These are phyloP conservation scores for Pseudonitzschia pungens DNA, from an alignment of 108 stramenopile genomes.

Conservation along the genomic window DNA sequence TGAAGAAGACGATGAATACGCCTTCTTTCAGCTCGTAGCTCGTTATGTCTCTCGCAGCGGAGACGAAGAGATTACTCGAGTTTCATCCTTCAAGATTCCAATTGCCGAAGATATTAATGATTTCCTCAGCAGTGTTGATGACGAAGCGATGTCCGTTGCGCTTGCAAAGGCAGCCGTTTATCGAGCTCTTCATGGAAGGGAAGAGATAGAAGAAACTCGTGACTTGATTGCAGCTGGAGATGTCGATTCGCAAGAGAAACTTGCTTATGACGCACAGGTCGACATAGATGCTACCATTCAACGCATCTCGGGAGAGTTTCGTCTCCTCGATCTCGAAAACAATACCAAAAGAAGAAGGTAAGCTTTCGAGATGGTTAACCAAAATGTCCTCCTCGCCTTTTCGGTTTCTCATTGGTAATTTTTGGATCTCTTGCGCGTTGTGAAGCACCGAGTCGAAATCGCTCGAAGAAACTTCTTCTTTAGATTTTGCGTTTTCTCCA, in stretches of 20 bases:
- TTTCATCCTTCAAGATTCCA: conserved; percentile 39
- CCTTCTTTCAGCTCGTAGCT: conserved; percentile 53
- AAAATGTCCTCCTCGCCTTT: too few relatives aligned
- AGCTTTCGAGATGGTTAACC: not conserved
- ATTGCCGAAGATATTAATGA: conserved; percentile 45
- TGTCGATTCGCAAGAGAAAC: conserved; percentile 34
- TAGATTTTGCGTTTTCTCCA: conserved; percentile 66
- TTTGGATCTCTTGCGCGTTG: not conserved
- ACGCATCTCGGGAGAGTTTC: conserved; percentile 51
- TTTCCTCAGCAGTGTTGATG: conserved; percentile 46
- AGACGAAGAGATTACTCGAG: conserved; percentile 44
- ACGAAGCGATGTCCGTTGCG: conserved; percentile 52
- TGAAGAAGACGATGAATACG: conserved; percentile 32
- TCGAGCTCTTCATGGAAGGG: conserved; percentile 48
- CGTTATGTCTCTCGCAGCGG: conserved; percentile 42
- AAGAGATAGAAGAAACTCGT: conserved; percentile 34
- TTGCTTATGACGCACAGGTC: conserved; percentile 52
- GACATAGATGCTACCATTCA: conserved; percentile 68
- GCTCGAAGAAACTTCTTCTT: conserved; percentile 37
- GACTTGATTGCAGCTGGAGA: conserved; percentile 37
- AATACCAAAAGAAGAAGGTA: conserved; percentile 25
- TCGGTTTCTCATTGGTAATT: not conserved
- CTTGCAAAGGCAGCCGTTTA: conserved; percentile 61
- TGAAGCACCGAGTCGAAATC: not conserved
- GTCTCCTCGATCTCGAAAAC: conserved; percentile 54